Conservation (phyloP, 345 rosid species). For the Cardamine resedifolia region DNA sequence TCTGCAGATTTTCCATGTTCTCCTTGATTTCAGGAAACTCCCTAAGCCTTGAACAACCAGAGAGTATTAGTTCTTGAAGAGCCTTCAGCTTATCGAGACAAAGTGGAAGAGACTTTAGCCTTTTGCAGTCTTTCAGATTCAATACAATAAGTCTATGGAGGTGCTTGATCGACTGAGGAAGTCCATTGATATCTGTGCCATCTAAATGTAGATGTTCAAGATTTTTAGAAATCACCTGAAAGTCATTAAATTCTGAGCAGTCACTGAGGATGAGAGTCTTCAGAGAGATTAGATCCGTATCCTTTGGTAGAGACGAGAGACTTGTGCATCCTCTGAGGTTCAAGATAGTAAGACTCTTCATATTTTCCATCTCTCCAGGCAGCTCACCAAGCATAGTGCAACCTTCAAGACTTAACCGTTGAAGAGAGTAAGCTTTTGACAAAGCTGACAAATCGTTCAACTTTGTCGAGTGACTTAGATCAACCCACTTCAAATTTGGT, state of each 20-base stretch:
- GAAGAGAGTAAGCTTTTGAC: slow-evolving; percentile 14
- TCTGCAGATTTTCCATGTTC: slow-evolving; percentile 5
- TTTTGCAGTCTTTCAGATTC: slow-evolving; percentile 17
- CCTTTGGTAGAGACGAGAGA: background rate
- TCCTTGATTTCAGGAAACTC: background rate
- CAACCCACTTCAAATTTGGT: slow-evolving; percentile 20
- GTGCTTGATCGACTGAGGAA: background rate
- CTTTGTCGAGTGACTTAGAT: slow-evolving; percentile 13
- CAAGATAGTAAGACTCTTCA: slow-evolving; percentile 14
- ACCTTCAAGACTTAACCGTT: slow-evolving; percentile 9
- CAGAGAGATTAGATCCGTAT: background rate
- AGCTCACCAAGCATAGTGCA: slow-evolving; percentile 22
- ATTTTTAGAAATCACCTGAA: slow-evolving; percentile 5
- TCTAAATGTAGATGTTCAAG: slow-evolving; percentile 11
- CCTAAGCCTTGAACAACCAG: slow-evolving; percentile 5
- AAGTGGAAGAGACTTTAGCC: background rate
- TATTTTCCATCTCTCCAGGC: slow-evolving; percentile 2
- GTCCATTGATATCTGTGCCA: slow-evolving; percentile 13
- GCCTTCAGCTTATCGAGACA: slow-evolving; percentile 2
- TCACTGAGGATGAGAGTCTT: slow-evolving; percentile 22
- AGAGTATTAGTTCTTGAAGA: slow-evolving; percentile 20
- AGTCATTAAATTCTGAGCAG: slow-evolving; percentile 18
- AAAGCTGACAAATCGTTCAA: slow-evolving; percentile 25
- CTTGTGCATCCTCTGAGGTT: slow-evolving; percentile 22
- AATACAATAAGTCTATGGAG: background rate